phyloP scores from a whole-genome alignment of 768 basidiomycete genomes.

The Saitozyma sp. region DNA sequence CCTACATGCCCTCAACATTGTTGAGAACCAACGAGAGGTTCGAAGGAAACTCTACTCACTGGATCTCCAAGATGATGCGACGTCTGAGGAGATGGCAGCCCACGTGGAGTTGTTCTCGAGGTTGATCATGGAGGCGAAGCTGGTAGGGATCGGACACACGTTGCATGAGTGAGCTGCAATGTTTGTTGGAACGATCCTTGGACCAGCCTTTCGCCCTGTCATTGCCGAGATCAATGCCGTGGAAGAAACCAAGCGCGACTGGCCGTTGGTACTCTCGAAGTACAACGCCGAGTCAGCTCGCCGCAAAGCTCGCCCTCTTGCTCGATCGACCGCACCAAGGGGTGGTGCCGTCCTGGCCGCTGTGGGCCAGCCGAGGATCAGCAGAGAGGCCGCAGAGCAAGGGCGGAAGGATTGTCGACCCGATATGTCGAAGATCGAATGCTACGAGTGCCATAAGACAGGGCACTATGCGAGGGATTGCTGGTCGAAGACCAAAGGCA shows the following conservation, averaged over 20 bases:
- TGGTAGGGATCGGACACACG: background rate
- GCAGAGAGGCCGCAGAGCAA: too few species aligned
- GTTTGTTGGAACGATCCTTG: conserved; percentile 2
- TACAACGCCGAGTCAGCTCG: conserved; percentile 4
- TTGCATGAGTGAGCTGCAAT: background rate
- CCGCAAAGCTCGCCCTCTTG: background rate
- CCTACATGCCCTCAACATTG: too few species aligned
- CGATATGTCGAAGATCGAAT: too few species aligned
- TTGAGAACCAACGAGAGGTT: too few species aligned
- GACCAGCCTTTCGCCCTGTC: background rate
- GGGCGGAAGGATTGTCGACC: too few species aligned
- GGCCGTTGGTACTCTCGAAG: background rate
- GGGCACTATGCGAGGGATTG: too few species aligned
- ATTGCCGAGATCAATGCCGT: background rate
- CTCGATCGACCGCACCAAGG: background rate
- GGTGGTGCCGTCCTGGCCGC: background rate
- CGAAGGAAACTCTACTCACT: too few species aligned
- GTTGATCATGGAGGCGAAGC: conserved; percentile 2
- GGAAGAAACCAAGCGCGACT: background rate
- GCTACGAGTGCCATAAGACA: too few species aligned
- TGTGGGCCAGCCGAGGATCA: background rate
- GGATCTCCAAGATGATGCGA: too few species aligned
- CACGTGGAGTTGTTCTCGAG: conserved; percentile 11
- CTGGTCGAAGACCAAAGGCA: too few species aligned
- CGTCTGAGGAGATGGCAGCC: conserved; percentile 3